Evolutionary conservation across 768 basidiomycete species (phyloP).

Genomic region (Multifurca ochricompacta): DNA sequence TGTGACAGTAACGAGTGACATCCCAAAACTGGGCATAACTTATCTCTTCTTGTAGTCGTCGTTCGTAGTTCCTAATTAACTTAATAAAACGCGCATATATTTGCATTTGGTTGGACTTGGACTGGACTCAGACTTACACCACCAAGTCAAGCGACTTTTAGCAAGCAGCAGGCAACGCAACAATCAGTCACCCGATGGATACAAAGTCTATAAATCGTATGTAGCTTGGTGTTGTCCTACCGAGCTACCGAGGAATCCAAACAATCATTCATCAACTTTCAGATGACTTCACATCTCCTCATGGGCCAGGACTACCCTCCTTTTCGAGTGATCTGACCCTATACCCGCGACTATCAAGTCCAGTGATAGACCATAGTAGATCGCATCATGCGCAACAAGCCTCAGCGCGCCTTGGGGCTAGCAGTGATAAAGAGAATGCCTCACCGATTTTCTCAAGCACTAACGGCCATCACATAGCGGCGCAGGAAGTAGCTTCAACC

Average conservation of each 20-base stretch:
- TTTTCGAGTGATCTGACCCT: not conserved
- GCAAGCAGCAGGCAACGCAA: not conserved
- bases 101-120: not conserved
- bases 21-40: not conserved
- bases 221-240: not conserved
- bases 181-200: too few relatives aligned
- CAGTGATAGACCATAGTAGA: not conserved
- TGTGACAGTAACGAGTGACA: too few relatives aligned
- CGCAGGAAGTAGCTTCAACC: not conserved
- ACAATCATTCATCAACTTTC: not conserved
- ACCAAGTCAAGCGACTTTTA: not conserved
- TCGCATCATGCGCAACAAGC: not conserved
- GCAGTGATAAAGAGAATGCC: not conserved
- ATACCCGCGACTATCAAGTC: not conserved
- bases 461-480: not conserved
- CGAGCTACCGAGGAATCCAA: too few relatives aligned
- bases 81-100: conserved; percentile 6
- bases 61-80: not conserved
- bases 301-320: not conserved
- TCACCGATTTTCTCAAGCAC: not conserved
- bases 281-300: not conserved
- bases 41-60: not conserved
- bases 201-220: not conserved
- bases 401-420: not conserved
- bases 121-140: not conserved